Base-by-base conservation (phyloP, 2,329 filamentous ascomycete genomes). In the Colletotrichum sp. region DNA sequence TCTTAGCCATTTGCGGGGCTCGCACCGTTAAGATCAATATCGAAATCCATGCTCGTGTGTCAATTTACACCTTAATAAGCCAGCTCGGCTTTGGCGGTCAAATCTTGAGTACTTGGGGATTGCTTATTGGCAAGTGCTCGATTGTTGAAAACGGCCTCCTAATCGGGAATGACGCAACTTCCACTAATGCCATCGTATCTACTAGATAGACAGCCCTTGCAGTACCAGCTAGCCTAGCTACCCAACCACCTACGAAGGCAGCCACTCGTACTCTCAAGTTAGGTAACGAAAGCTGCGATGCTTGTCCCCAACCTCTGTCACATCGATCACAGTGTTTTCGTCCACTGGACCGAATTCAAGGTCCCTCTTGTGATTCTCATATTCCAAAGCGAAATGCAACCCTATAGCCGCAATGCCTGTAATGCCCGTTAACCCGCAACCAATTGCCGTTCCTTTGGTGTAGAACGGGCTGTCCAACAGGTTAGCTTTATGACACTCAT, bases 271-370 rank as follows among this genome's bases (percentile, higher is more conserved):
- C 13, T 18, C 4, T 44, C 26, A 79, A 7, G 78, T 78, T 10
- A 79, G 24, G 64, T 79, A 79, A 9, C 78, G 77, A 52, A 79
- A 79, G 62, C 59, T 39, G 24, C n/a, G 63, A 24, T 79, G 72
- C 24, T 69, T 63, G 52, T 79, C 78, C 21, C 78, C 78, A 24
- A 66, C 55, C 4, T 79, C 68, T 18, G 78, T 77, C 6, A 79
- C 78, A 28, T 79, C 78, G 34, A 79, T 65, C 16, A 39, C 26
- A 5, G 49, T 69, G 39, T 71, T 63, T 8, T 67, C 36, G 24
- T 76, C 66, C 1, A 66, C 75, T 3, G 62, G 65, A 5, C 78
- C 78, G 32, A 77, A 77, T 44, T 75, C 15, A 26, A 52, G 21
- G 28, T 79, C 77, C 32, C 77, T 59, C 21, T 69, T 66, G 24